These are phyloP conservation scores for Chlorella sp. DNA, from an alignment of 139 green algal species.

Conservation along the genomic window DNA sequence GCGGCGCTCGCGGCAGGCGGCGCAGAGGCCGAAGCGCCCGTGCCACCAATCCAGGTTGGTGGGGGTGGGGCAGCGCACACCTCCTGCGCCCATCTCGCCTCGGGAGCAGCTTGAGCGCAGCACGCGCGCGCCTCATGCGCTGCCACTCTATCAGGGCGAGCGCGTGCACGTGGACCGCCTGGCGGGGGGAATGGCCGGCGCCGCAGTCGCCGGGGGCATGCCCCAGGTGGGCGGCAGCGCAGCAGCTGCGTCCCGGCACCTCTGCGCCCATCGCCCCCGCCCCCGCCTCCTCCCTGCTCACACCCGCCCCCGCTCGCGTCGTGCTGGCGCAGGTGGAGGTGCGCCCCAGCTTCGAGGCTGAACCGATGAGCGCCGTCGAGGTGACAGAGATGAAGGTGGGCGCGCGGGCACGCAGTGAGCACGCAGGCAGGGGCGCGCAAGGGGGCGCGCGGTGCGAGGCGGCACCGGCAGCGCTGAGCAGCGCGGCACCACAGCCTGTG, in stretches of 20 bases:
- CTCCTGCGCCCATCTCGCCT: neutral
- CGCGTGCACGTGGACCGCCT: conserved; percentile 10
- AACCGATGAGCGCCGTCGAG: neutral
- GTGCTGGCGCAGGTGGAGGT: conserved; percentile 21
- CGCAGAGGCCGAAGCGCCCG: neutral
- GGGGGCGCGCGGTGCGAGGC: neutral
- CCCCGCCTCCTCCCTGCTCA: neutral
- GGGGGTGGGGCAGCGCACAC: neutral
- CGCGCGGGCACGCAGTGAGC: conserved; percentile 17
- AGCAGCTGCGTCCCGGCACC: neutral
- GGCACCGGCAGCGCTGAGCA: neutral
- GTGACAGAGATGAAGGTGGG: conserved; percentile 25
- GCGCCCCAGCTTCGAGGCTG: conserved; percentile 21
- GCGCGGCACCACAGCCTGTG: neutral
- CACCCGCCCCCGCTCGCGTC: neutral
- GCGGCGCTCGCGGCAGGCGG: neutral
- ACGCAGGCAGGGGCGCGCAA: neutral
- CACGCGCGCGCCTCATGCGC: neutral
- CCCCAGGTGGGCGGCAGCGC: neutral
- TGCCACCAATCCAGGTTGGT: neutral
- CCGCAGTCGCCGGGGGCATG: neutral
- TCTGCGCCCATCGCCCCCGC: neutral
- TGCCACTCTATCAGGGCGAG: neutral
- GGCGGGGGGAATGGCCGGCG: neutral
- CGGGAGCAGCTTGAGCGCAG: neutral